These are phyloP conservation scores for Diaporthe nobilis DNA, from an alignment of 2,329 filamentous ascomycete genomes.

Conservation along the genomic window DNA sequence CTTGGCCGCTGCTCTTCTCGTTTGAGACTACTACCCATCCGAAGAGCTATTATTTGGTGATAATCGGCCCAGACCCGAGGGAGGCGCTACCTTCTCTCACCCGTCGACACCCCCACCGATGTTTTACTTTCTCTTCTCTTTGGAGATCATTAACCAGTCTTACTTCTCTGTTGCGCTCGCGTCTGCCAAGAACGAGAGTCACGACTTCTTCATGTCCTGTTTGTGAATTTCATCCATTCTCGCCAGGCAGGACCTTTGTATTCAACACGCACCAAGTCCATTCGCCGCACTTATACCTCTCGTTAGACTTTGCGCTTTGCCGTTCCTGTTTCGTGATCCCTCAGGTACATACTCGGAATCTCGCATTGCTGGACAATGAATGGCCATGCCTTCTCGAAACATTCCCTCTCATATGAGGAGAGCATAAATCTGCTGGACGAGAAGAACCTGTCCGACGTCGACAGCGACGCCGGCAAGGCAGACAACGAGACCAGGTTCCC, in stretches of 20 bases:
- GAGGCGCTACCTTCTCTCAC: not conserved
- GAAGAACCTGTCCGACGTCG: conserved; percentile 58
- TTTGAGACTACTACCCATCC: conserved; percentile 17
- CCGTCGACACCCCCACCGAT: not conserved
- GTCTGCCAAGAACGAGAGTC: conserved; percentile 30
- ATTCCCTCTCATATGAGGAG: conserved; percentile 58
- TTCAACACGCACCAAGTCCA: not conserved
- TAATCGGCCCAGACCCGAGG: conserved; percentile 2
- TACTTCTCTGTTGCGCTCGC: conserved; percentile 19
- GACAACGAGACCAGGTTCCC: conserved; percentile 55
- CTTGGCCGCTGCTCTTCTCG: conserved; percentile 28
- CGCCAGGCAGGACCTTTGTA: conserved; percentile 21
- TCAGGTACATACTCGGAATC: conserved; percentile 22
- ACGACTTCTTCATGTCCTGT: not conserved
- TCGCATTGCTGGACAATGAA: conserved; percentile 57
- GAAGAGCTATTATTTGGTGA: conserved; percentile 14
- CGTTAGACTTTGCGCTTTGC: conserved; percentile 26
- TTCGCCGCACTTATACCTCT: conserved; percentile 15
- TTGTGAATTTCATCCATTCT: conserved; percentile 23
- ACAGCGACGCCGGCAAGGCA: conserved; percentile 57
- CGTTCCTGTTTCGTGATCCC: conserved; percentile 29
- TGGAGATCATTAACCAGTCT: conserved; percentile 4
- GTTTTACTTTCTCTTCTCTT: conserved; percentile 15
- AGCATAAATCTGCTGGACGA: conserved; percentile 62
- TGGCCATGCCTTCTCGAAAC: conserved; percentile 52